Evolutionary conservation across 1,284 basidiomycete genomes (phyloP).

Genomic region (Tilletia caries): DNA sequence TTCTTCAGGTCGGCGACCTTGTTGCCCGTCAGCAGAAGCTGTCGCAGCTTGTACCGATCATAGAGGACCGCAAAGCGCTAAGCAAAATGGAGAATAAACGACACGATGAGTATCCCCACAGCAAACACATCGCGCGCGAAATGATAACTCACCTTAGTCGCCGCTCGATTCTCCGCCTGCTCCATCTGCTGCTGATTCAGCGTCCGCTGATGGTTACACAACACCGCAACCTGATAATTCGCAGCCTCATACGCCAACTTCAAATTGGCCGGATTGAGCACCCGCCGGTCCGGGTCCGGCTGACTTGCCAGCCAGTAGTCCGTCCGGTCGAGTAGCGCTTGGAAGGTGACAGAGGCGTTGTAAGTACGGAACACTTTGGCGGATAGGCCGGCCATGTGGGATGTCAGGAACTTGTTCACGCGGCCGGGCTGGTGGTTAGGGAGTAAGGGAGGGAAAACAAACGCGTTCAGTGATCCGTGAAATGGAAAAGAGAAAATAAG

Average conservation of each 20-base stretch:
- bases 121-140: neutral
- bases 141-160: slow-evolving; percentile 16
- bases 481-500: neutral
- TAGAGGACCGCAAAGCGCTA: slow-evolving; percentile 39
- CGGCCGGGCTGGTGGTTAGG: slow-evolving; percentile 30
- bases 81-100: neutral
- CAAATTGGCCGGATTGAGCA: slow-evolving; percentile 43
- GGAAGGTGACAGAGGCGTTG: slow-evolving; percentile 53
- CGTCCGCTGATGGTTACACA: slow-evolving; percentile 54
- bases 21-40: slow-evolving; percentile 56
- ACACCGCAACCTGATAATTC: slow-evolving; percentile 51
- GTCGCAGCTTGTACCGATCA: slow-evolving; percentile 51
- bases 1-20: slow-evolving; percentile 58
- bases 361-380: slow-evolving; percentile 54
- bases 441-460: too few relatives aligned
- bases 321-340: slow-evolving; percentile 51
- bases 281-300: slow-evolving; percentile 43
- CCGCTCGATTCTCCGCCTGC: slow-evolving; percentile 17
- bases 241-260: slow-evolving; percentile 51
- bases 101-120: neutral
- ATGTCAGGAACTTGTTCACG: slow-evolving; percentile 49
- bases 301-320: slow-evolving; percentile 45
- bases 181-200: slow-evolving; percentile 37
- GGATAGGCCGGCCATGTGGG: slow-evolving; percentile 49
- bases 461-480: neutral